Evolutionary conservation across 441 rosid species (phyloP).

Genomic region (Manihot esculenta): DNA sequence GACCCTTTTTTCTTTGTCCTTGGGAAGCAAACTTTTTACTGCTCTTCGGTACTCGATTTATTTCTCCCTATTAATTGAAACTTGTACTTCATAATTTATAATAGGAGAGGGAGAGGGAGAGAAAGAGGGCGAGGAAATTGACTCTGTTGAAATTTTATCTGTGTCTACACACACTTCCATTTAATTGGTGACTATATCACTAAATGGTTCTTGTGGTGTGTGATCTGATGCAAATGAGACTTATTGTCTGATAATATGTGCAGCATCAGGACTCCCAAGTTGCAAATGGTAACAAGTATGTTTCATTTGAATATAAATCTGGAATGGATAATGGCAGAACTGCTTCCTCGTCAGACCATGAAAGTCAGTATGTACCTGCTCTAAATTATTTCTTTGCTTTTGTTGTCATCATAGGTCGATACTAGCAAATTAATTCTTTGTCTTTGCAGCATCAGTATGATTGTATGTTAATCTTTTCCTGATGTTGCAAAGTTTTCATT

Average conservation of each 20-base stretch:
- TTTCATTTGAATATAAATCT: conserved; percentile 94
- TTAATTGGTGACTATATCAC: background rate
- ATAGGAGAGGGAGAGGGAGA: background rate
- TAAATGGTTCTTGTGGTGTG: conserved; percentile 10
- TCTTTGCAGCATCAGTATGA: conserved; percentile 1
- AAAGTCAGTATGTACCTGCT: conserved; percentile 89
- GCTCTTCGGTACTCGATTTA: background rate
- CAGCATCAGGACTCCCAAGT: conserved; percentile 93
- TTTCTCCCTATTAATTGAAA: background rate
- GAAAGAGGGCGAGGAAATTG: background rate
- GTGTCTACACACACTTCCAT: background rate
- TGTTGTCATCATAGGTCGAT: conserved; percentile 17
- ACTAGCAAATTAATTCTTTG: background rate
- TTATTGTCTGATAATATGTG: conserved; percentile 29
- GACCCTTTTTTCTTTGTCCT: background rate
- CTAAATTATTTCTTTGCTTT: conserved; percentile 17
- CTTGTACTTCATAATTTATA: background rate
- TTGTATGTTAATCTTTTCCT: background rate
- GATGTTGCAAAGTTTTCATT: conserved; percentile 4
- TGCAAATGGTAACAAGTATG: conserved; percentile 79
- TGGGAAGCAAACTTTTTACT: background rate
- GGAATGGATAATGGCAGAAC: conserved; percentile 93
- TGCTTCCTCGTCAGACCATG: conserved; percentile 96
- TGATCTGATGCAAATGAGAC: conserved; percentile 23
- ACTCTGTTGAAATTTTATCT: background rate